A percentile compares a stretch with the other conserved stretches of the same genome.
These are phyloP conservation scores for Plicaturopsis crispa DNA, from an alignment of 768 basidiomycete species.

Conservation along the genomic window DNA sequence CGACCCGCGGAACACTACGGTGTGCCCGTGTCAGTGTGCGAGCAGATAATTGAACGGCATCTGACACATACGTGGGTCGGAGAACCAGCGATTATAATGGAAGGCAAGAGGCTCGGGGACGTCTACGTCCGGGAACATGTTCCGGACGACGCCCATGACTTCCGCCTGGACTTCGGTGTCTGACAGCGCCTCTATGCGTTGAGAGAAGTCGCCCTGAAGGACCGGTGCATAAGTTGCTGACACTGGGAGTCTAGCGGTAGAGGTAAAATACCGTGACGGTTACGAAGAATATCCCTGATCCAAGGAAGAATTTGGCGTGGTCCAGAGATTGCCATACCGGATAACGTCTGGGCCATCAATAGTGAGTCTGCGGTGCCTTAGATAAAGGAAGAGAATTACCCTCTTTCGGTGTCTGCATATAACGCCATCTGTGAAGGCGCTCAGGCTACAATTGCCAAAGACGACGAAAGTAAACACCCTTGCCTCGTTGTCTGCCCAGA, in stretches of 20 bases:
- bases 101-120: constrained; percentile 53
- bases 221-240: background rate
- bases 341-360: constrained; percentile 50
- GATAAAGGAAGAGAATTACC: constrained; percentile 11
- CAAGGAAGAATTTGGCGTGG: constrained; percentile 48
- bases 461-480: background rate
- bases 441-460: background rate
- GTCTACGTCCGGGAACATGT: constrained; percentile 49
- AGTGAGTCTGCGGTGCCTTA: constrained; percentile 52
- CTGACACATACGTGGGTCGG: constrained; percentile 36
- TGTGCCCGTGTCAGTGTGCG: no score
- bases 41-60: constrained; percentile 5
- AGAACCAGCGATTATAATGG: constrained; percentile 46
- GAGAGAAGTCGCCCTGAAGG: constrained; percentile 49
- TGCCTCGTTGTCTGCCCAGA: constrained; percentile 43
- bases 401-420: constrained; percentile 36
- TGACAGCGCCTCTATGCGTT: constrained; percentile 48
- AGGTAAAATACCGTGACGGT: constrained; percentile 33
- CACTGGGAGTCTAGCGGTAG: background rate
- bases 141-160: constrained; percentile 45
- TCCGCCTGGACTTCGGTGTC: constrained; percentile 40
- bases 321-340: constrained; percentile 66
- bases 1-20: constrained; percentile 41
- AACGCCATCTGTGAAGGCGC: constrained; percentile 21
- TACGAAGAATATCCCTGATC: constrained; percentile 48